Percentiles rank a stretch among this genome's conserved stretches.
phyloP scores from a whole-genome alignment of 768 basidiomycete genomes.

The Suillus cothurnatus region DNA sequence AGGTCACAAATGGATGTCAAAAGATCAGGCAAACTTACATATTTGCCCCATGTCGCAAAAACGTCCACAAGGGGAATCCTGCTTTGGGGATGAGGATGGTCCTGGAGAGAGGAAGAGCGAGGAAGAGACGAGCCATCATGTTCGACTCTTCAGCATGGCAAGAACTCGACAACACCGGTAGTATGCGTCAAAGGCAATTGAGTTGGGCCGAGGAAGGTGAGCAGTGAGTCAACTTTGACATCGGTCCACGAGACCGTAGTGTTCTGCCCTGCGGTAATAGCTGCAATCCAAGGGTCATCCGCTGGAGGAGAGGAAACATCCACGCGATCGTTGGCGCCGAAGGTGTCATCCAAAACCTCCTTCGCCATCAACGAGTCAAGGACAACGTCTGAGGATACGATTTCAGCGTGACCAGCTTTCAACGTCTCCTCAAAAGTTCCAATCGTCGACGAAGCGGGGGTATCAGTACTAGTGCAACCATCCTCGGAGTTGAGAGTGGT shows the following conservation, averaged over 20 bases:
- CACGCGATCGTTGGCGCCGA: slow-evolving; percentile 19
- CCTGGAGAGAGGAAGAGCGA: no score
- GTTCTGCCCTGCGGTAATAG: slow-evolving; percentile 22
- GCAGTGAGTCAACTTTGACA: slow-evolving; percentile 29
- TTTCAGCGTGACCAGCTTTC: slow-evolving; percentile 34
- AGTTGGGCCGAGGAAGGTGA: slow-evolving; percentile 54
- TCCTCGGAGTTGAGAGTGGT: slow-evolving; percentile 3
- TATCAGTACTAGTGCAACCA: neutral
- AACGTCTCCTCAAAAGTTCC: slow-evolving; percentile 42
- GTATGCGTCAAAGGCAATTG: slow-evolving; percentile 59
- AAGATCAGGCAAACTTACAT: no score
- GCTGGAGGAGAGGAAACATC: slow-evolving; percentile 21
- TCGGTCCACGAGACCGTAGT: slow-evolving; percentile 35
- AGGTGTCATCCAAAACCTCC: slow-evolving; percentile 34
- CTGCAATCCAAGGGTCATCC: slow-evolving; percentile 29
- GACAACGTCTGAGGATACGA: slow-evolving; percentile 24
- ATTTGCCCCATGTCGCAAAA: no score
- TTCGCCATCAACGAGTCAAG: slow-evolving; percentile 31
- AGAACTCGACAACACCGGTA: slow-evolving; percentile 62
- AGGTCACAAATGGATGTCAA: no score
- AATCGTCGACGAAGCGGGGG: slow-evolving; percentile 6
- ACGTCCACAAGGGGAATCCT: no score
- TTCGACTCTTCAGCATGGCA: no score
- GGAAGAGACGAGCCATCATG: no score
- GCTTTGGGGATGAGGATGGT: no score